These are phyloP conservation scores for Sphaceloma murrayae DNA, from an alignment of 2,329 filamentous ascomycete genomes.

Conservation along the genomic window DNA sequence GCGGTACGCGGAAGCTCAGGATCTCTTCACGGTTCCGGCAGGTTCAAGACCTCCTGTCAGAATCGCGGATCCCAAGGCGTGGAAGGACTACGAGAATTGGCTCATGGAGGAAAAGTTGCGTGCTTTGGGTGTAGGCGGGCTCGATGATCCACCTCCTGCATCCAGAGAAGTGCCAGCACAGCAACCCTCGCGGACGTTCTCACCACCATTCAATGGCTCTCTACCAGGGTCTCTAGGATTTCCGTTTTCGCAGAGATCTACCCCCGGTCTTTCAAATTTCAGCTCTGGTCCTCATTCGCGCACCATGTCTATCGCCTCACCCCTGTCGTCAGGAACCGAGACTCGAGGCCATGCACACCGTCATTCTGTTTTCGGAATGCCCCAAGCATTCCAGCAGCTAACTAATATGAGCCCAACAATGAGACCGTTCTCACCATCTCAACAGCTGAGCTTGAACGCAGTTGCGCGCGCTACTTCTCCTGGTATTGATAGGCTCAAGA, in stretches of 20 bases:
- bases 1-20: constrained; percentile 7
- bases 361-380: constrained; percentile 54
- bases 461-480: constrained; percentile 37
- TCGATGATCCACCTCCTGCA: constrained; percentile 56
- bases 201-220: constrained; percentile 60
- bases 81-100: constrained; percentile 71
- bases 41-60: constrained; percentile 47
- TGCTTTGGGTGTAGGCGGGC: constrained; percentile 77
- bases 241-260: constrained; percentile 20
- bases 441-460: constrained; percentile 20
- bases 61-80: constrained; percentile 61
- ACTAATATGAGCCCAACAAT: constrained; percentile 48
- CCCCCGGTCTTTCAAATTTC: constrained; percentile 43
- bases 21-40: constrained; percentile 35
- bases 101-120: constrained; percentile 86
- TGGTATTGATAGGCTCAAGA: constrained; percentile 27
- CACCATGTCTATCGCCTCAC: constrained; percentile 59
- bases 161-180: constrained; percentile 65
- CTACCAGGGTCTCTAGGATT: constrained; percentile 39
- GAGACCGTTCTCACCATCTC: constrained; percentile 34
- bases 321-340: constrained; percentile 55
- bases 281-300: constrained; percentile 41
- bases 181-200: constrained; percentile 68
- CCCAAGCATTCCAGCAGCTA: constrained; percentile 57
- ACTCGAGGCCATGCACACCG: constrained; percentile 54